Percentiles rank a stretch among this genome's conserved stretches.
These are phyloP conservation scores for Cryphonectria carpinicola DNA, from an alignment of 2,329 filamentous ascomycete species.

Conservation along the genomic window DNA sequence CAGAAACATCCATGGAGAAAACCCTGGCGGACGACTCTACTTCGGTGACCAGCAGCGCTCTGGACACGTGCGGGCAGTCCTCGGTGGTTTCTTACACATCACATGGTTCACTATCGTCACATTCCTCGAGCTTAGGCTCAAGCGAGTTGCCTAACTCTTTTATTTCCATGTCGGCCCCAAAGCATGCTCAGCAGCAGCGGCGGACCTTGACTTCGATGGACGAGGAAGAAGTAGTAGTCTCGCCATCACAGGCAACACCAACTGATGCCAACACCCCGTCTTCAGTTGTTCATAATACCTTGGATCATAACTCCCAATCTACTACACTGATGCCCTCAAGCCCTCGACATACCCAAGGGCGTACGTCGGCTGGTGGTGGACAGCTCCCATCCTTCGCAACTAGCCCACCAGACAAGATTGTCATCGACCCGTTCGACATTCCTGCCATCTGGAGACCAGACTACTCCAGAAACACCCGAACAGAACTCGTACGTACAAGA, in stretches of 20 bases:
- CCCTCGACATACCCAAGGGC: not conserved
- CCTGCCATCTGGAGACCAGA: not conserved
- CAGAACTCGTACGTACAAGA: conserved; percentile 27
- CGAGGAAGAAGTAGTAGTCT: not conserved
- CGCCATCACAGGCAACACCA: conserved; percentile 6
- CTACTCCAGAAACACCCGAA: not conserved
- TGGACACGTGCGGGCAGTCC: conserved; percentile 1
- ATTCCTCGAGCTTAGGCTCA: conserved; percentile 15
- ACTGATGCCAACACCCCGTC: not conserved
- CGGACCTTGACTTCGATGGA: conserved; percentile 16
- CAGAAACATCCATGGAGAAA: conserved; percentile 2
- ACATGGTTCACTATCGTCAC: not conserved
- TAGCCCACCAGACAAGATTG: conserved; percentile 26
- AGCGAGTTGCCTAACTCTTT: conserved; percentile 3
- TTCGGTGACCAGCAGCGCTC: conserved; percentile 14
- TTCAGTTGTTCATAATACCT: not conserved
- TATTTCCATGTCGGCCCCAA: conserved; percentile 4
- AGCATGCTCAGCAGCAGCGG: conserved; percentile 2
- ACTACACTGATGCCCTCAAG: not conserved
- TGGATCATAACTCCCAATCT: not conserved
- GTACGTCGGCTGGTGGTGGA: not conserved
- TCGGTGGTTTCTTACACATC: not conserved
- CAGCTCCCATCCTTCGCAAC: conserved; percentile 19
- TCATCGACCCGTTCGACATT: conserved; percentile 17
- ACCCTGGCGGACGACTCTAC: conserved; percentile 13